Base-by-base conservation (phyloP, 352 stramenopile genomes). In the Thalassiosira ordinaria region DNA sequence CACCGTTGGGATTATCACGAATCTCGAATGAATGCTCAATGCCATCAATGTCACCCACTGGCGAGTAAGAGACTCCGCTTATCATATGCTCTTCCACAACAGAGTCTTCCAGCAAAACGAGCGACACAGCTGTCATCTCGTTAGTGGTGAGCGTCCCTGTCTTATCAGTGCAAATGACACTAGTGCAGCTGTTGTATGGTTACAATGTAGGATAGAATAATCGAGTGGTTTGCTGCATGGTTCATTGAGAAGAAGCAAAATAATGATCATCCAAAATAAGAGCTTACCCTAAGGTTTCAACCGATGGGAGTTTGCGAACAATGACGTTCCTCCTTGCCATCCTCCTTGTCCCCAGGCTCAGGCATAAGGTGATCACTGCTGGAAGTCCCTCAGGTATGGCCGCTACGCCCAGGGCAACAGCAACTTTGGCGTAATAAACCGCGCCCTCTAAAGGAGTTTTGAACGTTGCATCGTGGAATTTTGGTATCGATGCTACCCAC, bases 341-440 rank as follows among this genome's bases (percentile, higher is more conserved):
- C 51, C 96, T 94, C 56, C 96, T 89, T 65, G 97, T 98, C 1
- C 96, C 96, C 2, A 99, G 88, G 51, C 95, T 95, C 44, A 99
- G 89, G 76, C 97, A 99, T 5, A 97, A 81, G 1, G 98, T 99
- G 78, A 99, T 99, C 11, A 99, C 97, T 11, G 97, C 97, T 0
- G 97, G 97, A 2, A 99, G 90, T 35, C 98, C 97, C 90, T 99
- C 97, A 2, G 98, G 98, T 71, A 99, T 99, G 2, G 97, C 97
- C 0, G 98, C 98, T 0, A 99, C 98, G 20, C 97, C 98, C 24
- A 99, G 91, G 0, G 97, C 97, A 11, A 99, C 97, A 0, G 97
- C 97, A 31, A 99, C 98, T 88, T 99, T 99, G 64, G 98, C 98
- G 92, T 99, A 99, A 91, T 99, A 99, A 63, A 99, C 96, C 70